Base-by-base conservation (phyloP, 306 rosid species). In the Sicyos edulis region DNA sequence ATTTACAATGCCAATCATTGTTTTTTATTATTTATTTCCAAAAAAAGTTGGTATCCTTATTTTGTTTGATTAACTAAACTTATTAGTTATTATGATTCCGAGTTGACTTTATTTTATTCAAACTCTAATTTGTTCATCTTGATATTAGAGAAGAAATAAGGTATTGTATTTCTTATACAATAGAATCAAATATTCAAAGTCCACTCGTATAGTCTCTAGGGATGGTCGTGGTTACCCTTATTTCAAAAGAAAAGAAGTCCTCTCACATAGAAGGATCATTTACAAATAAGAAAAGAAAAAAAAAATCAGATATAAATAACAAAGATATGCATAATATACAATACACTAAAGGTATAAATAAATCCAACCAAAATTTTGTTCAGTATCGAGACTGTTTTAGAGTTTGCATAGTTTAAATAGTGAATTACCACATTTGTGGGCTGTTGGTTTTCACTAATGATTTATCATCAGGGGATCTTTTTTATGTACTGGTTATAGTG, bases 381-480 rank as follows among this genome's bases (percentile, higher is more conserved):
- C 22, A 5, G 17, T 21, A 66, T 45, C 45, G 51, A 20, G 54
- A 44, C 61, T 75, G 20, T 66, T 75, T 57, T 22, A 22, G 20
- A 49, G 63, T 70, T 52, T 13, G 16, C n/a, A 58, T 57, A 54
- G 61, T 53, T 32, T 29, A 63, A 74, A 60, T 49, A 55, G 68
- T 22, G 34, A 47, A 71, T 75, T 70, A 73, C 81, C 78, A 81
- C 82, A 20, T 72, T 77, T 81, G 84, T 82, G 85, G 85, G 75
- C 91, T 79, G 88, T 83, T 86, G 87, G 86, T 91, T 87, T 91
- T 84, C 95, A 86, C 91, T 85, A 81, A 86, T 85, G 86, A 85
- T 91, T 88, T 86, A 91, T 91, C 82, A 78, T 82, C 92, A 88
- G 95, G 88, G 84, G 76, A 84, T 88, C 74, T 85, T 83, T 91